Evolutionary conservation across 352 stramenopile species (phyloP).

Genomic region (Pythium volutum): DNA sequence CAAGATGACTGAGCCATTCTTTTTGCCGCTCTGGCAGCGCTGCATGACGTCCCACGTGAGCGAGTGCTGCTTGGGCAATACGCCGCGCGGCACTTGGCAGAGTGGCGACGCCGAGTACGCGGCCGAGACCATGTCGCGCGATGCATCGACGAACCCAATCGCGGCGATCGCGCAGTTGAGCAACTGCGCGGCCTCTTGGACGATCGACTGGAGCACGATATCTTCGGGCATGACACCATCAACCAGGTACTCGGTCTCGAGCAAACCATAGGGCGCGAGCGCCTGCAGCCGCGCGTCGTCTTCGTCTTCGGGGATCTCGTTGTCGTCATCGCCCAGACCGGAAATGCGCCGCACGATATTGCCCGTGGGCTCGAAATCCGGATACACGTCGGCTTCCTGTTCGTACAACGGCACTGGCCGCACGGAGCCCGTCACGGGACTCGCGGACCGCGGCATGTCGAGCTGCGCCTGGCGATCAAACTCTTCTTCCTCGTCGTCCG

Average conservation of each 20-base stretch:
- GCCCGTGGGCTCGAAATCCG: background rate
- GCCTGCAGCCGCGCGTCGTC: slow-evolving; percentile 41
- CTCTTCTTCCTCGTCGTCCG: slow-evolving; percentile 26
- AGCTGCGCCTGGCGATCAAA: background rate
- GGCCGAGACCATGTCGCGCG: slow-evolving; percentile 57
- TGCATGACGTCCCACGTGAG: slow-evolving; percentile 56
- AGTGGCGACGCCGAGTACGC: slow-evolving; percentile 31
- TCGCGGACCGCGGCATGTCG: background rate
- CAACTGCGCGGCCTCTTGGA: slow-evolving; percentile 51
- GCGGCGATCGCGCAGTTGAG: slow-evolving; percentile 47
- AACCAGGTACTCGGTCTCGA: slow-evolving; percentile 28
- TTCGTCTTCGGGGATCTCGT: slow-evolving; percentile 25
- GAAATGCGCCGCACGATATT: slow-evolving; percentile 2
- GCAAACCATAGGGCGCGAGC: slow-evolving; percentile 49
- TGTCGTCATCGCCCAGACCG: slow-evolving; percentile 12
- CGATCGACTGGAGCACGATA: slow-evolving; percentile 32
- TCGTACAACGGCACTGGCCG: background rate
- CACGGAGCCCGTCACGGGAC: background rate
- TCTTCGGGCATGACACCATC: slow-evolving; percentile 20
- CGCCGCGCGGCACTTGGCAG: slow-evolving; percentile 26
- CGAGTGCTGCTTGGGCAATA: slow-evolving; percentile 53
- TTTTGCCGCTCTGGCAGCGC: slow-evolving; percentile 17
- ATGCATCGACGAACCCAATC: slow-evolving; percentile 63
- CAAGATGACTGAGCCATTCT: slow-evolving; percentile 23
- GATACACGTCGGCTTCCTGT: slow-evolving; percentile 4